phyloP scores from a whole-genome alignment of 371 early-diverging fungal genomes.

The Chytridium lagenaria region DNA sequence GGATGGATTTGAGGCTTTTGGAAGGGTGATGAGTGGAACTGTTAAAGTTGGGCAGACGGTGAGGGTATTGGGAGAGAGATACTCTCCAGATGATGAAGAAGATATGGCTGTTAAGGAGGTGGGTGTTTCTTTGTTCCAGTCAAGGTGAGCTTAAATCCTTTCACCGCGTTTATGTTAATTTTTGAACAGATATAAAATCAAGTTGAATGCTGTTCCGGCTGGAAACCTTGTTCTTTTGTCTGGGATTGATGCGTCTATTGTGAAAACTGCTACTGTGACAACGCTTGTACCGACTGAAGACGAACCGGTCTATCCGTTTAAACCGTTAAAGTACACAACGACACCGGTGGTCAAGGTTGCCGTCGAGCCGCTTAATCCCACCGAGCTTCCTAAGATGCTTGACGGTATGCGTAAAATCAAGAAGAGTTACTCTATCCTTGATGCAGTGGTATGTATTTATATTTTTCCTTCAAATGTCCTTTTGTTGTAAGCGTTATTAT shows the following conservation, averaged over 20 bases:
- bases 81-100: slow-evolving; percentile 92
- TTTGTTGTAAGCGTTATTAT: not conserved
- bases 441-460: slow-evolving; percentile 71
- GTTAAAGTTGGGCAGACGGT: slow-evolving; percentile 77
- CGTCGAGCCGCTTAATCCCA: slow-evolving; percentile 96
- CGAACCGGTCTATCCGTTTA: slow-evolving; percentile 85
- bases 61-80: slow-evolving; percentile 90
- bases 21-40: slow-evolving; percentile 91
- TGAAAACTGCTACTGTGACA: slow-evolving; percentile 94
- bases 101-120: slow-evolving; percentile 90
- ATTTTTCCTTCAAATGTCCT: not conserved
- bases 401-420: slow-evolving; percentile 93
- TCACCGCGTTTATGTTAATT: too few species aligned
- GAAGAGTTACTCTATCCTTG: slow-evolving; percentile 92
- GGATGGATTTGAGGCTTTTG: slow-evolving; percentile 86
- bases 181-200: slow-evolving; percentile 83
- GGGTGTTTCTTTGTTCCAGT: slow-evolving; percentile 79
- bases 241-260: slow-evolving; percentile 90
- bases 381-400: slow-evolving; percentile 97
- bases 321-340: slow-evolving; percentile 83
- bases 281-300: slow-evolving; percentile 57
- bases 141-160: too few species aligned
- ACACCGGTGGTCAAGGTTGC: slow-evolving; percentile 91
- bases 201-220: slow-evolving; percentile 72
- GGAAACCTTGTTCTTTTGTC: slow-evolving; percentile 92